These are phyloP conservation scores for Verticillium isaacii DNA, from an alignment of 2,329 filamentous ascomycete species.

Conservation along the genomic window DNA sequence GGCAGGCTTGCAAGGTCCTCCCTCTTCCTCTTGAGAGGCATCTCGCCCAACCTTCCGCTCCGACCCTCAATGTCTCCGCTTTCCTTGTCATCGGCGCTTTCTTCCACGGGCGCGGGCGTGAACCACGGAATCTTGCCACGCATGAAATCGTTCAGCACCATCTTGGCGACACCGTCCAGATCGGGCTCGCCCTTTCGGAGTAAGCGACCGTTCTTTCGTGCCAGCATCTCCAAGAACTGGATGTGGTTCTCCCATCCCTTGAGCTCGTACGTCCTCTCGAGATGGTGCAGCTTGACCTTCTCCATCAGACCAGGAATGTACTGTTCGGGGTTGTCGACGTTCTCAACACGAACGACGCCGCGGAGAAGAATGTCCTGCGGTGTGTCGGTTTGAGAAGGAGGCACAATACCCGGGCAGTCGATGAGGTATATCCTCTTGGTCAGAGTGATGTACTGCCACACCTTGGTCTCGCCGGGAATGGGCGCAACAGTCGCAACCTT, in stretches of 20 bases:
- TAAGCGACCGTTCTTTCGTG: slow-evolving; percentile 79
- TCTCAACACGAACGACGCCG: slow-evolving; percentile 90
- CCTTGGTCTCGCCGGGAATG: slow-evolving; percentile 94
- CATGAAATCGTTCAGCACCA: slow-evolving; percentile 95
- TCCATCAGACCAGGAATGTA: slow-evolving; percentile 82
- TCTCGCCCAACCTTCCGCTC: slow-evolving; percentile 77
- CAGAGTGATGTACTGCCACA: slow-evolving; percentile 95
- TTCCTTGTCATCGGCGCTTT: slow-evolving; percentile 43
- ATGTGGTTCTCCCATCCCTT: slow-evolving; percentile 72
- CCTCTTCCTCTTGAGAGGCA: slow-evolving; percentile 73
- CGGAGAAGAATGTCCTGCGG: slow-evolving; percentile 84
- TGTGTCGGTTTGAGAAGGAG: slow-evolving; percentile 77
- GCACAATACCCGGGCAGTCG: slow-evolving; percentile 94
- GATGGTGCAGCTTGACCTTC: slow-evolving; percentile 75
- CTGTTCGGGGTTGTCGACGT: slow-evolving; percentile 88
- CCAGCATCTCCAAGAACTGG: slow-evolving; percentile 82
- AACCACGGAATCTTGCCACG: slow-evolving; percentile 97
- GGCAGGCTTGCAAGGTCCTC: slow-evolving; percentile 45
- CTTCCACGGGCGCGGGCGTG: slow-evolving; percentile 66
- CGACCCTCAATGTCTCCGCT: slow-evolving; percentile 59
- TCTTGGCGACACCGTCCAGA: slow-evolving; percentile 90
- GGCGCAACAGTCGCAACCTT: slow-evolving; percentile 91
- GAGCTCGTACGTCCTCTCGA: slow-evolving; percentile 90
- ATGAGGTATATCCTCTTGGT: slow-evolving; percentile 94
- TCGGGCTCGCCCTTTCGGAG: slow-evolving; percentile 93